These are phyloP conservation scores for Chalaropsis thielavioides DNA, from an alignment of 2,329 filamentous ascomycete species.

Conservation along the genomic window DNA sequence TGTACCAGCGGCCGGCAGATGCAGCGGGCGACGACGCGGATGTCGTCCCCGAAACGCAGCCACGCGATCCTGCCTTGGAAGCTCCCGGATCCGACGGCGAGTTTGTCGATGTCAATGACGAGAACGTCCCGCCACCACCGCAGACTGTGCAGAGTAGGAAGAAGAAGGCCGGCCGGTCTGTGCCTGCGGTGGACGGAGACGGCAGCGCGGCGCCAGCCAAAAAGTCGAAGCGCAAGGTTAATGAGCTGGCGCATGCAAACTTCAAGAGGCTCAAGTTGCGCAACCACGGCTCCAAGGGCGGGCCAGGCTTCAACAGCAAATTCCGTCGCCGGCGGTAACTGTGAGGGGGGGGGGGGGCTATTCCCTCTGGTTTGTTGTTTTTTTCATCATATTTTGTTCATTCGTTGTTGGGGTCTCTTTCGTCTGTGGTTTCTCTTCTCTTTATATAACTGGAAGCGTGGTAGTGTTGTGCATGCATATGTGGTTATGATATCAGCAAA, in stretches of 20 bases:
- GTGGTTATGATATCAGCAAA: not conserved
- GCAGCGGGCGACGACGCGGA: conserved; percentile 28
- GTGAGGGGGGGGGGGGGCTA: not conserved
- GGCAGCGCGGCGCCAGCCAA: conserved; percentile 24
- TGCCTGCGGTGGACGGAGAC: conserved; percentile 18
- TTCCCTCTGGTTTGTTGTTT: not conserved
- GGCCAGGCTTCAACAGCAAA: conserved; percentile 40
- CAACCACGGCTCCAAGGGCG: conserved; percentile 48
- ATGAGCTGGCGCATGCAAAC: conserved; percentile 49
- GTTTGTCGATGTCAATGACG: conserved; percentile 22
- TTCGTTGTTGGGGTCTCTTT: not conserved
- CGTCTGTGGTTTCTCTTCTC: not conserved
- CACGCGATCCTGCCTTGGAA: not conserved
- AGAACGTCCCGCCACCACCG: not conserved
- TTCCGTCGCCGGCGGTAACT: conserved; percentile 38
- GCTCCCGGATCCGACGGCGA: conserved; percentile 22
- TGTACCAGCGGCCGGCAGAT: conserved; percentile 33
- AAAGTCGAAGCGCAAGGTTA: conserved; percentile 45
- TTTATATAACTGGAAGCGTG: not conserved
- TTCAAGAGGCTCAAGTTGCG: conserved; percentile 51
- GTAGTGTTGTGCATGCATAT: not conserved
- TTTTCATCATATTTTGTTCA: not conserved
- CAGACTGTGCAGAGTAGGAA: conserved; percentile 1
- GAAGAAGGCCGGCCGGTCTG: conserved; percentile 10
- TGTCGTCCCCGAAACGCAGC: conserved; percentile 29